Evolutionary conservation across 169 alveolate genomes (phyloP), one percentile per base, ranked within the genome.

Genomic region (Plasmodium coatneyi): DNA sequence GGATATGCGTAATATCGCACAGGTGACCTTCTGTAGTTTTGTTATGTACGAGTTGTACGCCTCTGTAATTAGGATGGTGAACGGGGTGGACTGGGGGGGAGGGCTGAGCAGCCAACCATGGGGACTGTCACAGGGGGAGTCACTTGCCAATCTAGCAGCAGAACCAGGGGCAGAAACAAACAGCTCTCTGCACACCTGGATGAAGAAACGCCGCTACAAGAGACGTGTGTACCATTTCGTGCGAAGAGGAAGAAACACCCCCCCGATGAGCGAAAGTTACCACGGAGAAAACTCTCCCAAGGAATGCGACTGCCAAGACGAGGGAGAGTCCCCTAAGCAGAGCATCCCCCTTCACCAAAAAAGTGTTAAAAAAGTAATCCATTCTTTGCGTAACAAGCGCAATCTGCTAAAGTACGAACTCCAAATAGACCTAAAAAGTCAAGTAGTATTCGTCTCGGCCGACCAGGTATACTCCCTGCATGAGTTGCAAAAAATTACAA

Each of bases 11-110:
- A 86, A 86, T 30, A 54, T 74, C 19, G 93, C 84, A 22, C 76
- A 43, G 46, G 80, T 86, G 14, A 22, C 80, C 7, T 86, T 86
- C 70, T 22, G 76, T n/a, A 86, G 66, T 76, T 76, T 32, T 22
- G 41, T 86, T 25, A 54, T 76, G 9, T 86, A 86, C 71, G 86
- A 86, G 43, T 9, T 86, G 28, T 86, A 86, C 66, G 12, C 80
- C n/a, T 74, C 93, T 16, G 3, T 78, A 49, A 0, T 49, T 49
- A 49, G 60, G 60, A 49, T 49, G 60, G 22, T 49, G 22, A 14
- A 14, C 60, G 54, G 60, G 12, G 60, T 12, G 3, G 19, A 14
- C 60, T 12, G 12, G 60, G n/a, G 76, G 76, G n/a, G 36, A 66
- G 30, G 25, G 3, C 10, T 10, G 5, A 66, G 30, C n/a, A 16